Evolutionary conservation across 169 alveolate species (phyloP).

Genomic region (Cryptosporidium canis): DNA sequence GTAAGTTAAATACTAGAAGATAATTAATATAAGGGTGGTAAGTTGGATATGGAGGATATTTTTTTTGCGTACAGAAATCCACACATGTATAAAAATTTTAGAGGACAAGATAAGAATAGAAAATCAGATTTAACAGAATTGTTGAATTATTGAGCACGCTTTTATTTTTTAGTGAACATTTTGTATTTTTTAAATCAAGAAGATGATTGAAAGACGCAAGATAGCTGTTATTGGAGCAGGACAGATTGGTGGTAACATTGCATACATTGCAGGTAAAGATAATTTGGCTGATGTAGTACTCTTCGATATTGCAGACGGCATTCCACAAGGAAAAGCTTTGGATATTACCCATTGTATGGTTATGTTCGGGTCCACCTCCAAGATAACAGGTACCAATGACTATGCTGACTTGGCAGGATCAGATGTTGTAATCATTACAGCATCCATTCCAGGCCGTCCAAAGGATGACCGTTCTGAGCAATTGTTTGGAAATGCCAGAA

Average conservation of each 20-base stretch:
- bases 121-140: not conserved
- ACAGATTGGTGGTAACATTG: conserved; percentile 81
- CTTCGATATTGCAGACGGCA: conserved; percentile 80
- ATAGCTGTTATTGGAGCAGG: conserved; percentile 83
- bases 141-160: not conserved
- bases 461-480: conserved; percentile 80
- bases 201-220: conserved; percentile 77
- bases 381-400: conserved; percentile 79
- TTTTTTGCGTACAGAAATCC: conserved; percentile 32
- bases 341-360: conserved; percentile 81
- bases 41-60: not conserved
- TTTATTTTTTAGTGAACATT: not conserved
- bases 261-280: conserved; percentile 79
- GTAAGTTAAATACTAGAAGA: not conserved
- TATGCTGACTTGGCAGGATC: conserved; percentile 79
- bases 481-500: conserved; percentile 77
- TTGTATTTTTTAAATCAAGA: not conserved
- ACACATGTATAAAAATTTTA: conserved; percentile 11
- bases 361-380: conserved; percentile 77
- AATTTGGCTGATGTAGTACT: conserved; percentile 81
- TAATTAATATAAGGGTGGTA: not conserved
- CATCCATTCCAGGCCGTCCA: conserved; percentile 79
- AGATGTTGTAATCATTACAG: conserved; percentile 80
- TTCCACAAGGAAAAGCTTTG: conserved; percentile 83
- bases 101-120: conserved; percentile 17